Evolutionary conservation across 2,329 filamentous ascomycete species (phyloP), one percentile per base, ranked within the genome.

Genomic region (Epichloe baconii): DNA sequence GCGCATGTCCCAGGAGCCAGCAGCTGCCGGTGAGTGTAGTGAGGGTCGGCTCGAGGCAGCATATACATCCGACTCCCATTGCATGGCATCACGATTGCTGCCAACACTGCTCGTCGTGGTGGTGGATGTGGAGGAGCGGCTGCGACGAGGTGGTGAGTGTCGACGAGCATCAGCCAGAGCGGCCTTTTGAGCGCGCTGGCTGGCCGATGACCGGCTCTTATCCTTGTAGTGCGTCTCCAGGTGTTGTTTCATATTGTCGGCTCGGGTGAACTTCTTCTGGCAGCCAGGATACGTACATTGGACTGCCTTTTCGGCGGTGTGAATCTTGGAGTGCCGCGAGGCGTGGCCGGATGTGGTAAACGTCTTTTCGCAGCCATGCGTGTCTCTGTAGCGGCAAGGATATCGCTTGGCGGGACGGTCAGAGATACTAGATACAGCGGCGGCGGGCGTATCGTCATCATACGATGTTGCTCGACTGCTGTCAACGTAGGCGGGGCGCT

Each of bases 161-260:
- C 65, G 61, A 37, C 66, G 61, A 45, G 58, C 55, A 44, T 65
- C 62, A 52, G 64, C 56, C 53, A 70, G 51, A 38, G 64, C 58
- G 51, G 63, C 50, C 58, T 66, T 61, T 57, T 63, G 61, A 37
- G 59, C 58, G 54, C 65, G 62, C 54, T 64, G 57, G 54, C 64
- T 59, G n/a, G 61, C 59, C 2, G 70, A 68, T 3, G 69, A 67
- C 31, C 75, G 71, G 35, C 69, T 69, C 68, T 78, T 78, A 56
- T 81, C 76, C 66, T 82, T 82, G 67, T 79, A 83, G 65, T 90
- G 86, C 0, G 85, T 89, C 60, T 86, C 79, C 34, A 87, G 76
- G 61, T 90, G 86, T 68, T 89, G 86, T 73, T 88, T 88, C 86
- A 90, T 90, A 72, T 90, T 90, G 73, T 90, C 86, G 59, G 84